Evolutionary conservation across 2,329 filamentous ascomycete species (phyloP), one percentile per base, ranked within the genome.

Genomic region (Zasmidium citrigriseum): DNA sequence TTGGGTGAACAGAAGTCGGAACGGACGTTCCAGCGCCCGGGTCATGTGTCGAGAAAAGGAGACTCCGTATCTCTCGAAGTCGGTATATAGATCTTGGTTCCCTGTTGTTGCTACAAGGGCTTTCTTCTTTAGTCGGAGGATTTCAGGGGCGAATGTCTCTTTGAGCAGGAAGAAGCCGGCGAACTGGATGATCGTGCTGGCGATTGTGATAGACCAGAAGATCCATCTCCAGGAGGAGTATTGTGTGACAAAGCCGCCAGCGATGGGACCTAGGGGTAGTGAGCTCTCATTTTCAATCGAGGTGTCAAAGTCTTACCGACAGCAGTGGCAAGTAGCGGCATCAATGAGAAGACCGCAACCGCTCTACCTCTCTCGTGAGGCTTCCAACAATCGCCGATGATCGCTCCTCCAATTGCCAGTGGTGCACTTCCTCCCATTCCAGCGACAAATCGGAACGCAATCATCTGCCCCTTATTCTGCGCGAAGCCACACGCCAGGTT

Each of bases 151-250:
- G 34, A 9, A 82, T 0, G 79, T 80, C 67, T 83, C 80, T 27
- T 69, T 68, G 59, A 77, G 69, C 58, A 78, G 65, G 44, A 77
- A 55, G 45, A 78, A 62, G 16, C 73, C 66, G 1, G 71, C 52
- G 48, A 78, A 64, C 7, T 76, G 71, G 10, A 78, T 53, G 20
- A 65, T 52, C 16, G 65, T 66, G 67, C 54, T 76, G 0, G 78
- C 68, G 20, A 79, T 75, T 0, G 75, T 73, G 58, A 78, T 67
- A 24, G 77, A 69, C 74, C 77, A 80, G 66, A 60, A 22, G 64
- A 67, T 14, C 82, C 82, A 85, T 24, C 81, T 70, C 82, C 83
- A 85, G 2, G 78, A 78, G 22, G 74, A 71, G 2, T 76, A 76
- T 24, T 77, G 70, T 0, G 77, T 76, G 1, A 84, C 71, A 58